phyloP scores from a whole-genome alignment of 345 rosid species.

The Gossypium turneri region DNA sequence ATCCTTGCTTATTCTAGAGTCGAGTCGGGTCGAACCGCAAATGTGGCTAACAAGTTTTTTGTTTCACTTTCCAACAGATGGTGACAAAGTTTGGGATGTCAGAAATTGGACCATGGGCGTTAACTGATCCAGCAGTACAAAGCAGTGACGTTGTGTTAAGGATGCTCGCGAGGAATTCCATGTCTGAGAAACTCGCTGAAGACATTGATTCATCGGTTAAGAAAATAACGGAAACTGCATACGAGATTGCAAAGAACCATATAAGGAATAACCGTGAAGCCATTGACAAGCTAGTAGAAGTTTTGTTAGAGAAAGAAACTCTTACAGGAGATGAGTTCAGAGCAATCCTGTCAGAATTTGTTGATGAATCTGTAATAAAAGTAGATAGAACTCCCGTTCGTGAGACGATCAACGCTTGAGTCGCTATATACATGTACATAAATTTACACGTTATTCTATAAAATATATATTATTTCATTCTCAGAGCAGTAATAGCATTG shows the following conservation, averaged over 20 bases:
- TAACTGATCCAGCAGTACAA: conserved; percentile 48
- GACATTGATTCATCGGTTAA: conserved; percentile 53
- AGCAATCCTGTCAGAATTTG: conserved; percentile 49
- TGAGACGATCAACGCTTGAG: conserved; percentile 39
- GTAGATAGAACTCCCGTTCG: conserved; percentile 25
- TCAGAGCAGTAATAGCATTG: neutral
- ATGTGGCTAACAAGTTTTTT: neutral
- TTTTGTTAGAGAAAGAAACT: conserved; percentile 67
- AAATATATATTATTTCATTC: neutral
- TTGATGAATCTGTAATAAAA: conserved; percentile 24
- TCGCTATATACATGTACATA: neutral
- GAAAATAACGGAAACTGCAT: conserved; percentile 43
- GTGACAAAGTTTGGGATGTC: conserved; percentile 81
- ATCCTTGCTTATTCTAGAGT: no score
- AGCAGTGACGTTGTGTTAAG: conserved; percentile 56
- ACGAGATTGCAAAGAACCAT: conserved; percentile 53
- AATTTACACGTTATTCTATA: conserved; percentile 16
- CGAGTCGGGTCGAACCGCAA: no score
- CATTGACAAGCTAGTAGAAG: conserved; percentile 67
- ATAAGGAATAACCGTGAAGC: conserved; percentile 58
- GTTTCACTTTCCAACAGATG: conserved; percentile 37
- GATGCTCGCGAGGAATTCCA: conserved; percentile 58
- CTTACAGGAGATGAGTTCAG: conserved; percentile 64
- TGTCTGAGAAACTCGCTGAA: conserved; percentile 66
- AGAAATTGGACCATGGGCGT: conserved; percentile 65